Percentiles rank a stretch among this genome's conserved stretches.
Conservation (phyloP, 805 yeast species). For the Candida maesae region DNA sequence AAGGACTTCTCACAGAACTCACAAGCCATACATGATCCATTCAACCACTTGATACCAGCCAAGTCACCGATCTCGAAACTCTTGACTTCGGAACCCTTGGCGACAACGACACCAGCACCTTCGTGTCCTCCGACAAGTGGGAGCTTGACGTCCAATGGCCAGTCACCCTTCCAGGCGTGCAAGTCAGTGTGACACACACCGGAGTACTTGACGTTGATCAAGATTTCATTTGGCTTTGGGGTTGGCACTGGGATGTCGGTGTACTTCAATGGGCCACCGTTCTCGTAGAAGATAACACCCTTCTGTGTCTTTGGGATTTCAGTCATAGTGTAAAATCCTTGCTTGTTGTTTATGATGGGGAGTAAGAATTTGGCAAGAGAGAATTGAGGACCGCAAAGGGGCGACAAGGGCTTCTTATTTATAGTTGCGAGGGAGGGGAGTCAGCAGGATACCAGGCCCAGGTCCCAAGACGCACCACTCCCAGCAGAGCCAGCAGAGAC, state of each 20-base stretch:
- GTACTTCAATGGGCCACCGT: slow-evolving; percentile 45
- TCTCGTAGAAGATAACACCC: slow-evolving; percentile 47
- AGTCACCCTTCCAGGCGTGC: slow-evolving; percentile 56
- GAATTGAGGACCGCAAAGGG: no score
- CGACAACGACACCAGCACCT: slow-evolving; percentile 71
- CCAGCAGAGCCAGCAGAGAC: no score
- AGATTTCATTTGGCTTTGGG: slow-evolving; percentile 53
- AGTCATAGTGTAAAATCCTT: slow-evolving; percentile 3
- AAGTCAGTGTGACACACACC: slow-evolving; percentile 68
- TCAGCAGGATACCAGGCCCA: no score
- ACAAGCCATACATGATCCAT: slow-evolving; percentile 62
- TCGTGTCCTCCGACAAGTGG: slow-evolving; percentile 73
- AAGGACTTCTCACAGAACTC: slow-evolving; percentile 56
- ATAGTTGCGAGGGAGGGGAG: no score
- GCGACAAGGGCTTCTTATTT: no score
- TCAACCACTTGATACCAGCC: slow-evolving; percentile 69
- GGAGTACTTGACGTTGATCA: slow-evolving; percentile 56
- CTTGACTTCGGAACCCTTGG: slow-evolving; percentile 53
- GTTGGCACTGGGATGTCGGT: slow-evolving; percentile 51
- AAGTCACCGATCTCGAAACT: slow-evolving; percentile 61
- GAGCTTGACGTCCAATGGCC: slow-evolving; percentile 55
- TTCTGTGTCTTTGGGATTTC: slow-evolving; percentile 43
- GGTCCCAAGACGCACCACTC: no score
- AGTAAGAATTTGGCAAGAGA: no score
- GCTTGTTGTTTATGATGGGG: not conserved